phyloP scores from a whole-genome alignment of 306 rosid species.

The Vachellia collinsii region DNA sequence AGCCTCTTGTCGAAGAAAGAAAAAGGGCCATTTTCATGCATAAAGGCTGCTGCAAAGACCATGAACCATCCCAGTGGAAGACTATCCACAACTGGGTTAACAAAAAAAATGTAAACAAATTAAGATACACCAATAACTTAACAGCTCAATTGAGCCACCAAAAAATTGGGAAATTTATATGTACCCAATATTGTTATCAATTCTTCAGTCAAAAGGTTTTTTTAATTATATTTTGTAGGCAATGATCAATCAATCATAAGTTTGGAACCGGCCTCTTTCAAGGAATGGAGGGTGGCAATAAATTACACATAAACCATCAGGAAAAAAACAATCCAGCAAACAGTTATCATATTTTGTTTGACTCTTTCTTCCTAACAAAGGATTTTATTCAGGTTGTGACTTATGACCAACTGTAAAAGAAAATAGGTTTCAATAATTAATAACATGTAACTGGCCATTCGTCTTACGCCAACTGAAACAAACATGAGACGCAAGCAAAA shows the following conservation, averaged over 20 bases:
- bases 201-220: background rate
- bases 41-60: slow-evolving; percentile 45
- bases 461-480: slow-evolving; percentile 10
- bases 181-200: background rate
- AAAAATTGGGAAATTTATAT: background rate
- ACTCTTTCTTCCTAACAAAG: too few relatives aligned
- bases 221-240: background rate
- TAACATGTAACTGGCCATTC: background rate
- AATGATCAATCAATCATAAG: background rate
- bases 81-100: too few relatives aligned
- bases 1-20: slow-evolving; percentile 37
- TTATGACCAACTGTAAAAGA: background rate
- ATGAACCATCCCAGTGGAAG: slow-evolving; percentile 31
- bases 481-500: background rate
- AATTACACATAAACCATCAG: background rate
- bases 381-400: background rate
- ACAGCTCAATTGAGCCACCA: background rate
- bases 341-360: background rate
- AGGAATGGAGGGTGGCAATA: slow-evolving; percentile 1
- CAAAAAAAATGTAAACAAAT: slow-evolving; percentile 20
- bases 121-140: background rate
- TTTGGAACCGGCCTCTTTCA: slow-evolving; percentile 4
- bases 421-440: background rate
- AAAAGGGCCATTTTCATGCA: background rate
- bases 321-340: background rate